phyloP scores from a whole-genome alignment of 139 green algal species.

The Pleodorina starrii region DNA sequence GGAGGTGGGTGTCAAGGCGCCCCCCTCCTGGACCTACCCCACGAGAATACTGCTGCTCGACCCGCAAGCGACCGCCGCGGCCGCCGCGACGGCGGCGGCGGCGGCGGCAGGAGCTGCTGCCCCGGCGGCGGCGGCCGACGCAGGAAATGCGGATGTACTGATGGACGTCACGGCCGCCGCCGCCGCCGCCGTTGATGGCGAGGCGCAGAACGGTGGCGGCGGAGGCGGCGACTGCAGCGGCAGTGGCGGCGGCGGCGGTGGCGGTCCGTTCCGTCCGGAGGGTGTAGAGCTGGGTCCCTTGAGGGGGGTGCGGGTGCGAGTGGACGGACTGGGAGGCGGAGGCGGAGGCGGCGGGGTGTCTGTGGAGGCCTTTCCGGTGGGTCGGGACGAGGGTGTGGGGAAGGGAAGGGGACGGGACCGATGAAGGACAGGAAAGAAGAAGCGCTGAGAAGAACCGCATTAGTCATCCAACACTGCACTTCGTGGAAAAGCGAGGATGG shows the following conservation, averaged over 20 bases:
- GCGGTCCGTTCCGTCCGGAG: neutral
- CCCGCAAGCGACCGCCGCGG: neutral
- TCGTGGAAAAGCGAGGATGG: too few relatives aligned
- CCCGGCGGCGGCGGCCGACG: constrained; percentile 8
- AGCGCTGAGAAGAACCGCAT: too few relatives aligned
- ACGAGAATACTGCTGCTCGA: constrained; percentile 34
- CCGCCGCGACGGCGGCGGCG: neutral
- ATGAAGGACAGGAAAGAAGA: too few relatives aligned
- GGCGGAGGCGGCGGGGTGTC: neutral
- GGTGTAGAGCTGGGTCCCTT: neutral
- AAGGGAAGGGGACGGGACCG: too few relatives aligned
- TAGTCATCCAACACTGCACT: too few relatives aligned
- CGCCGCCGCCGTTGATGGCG: neutral
- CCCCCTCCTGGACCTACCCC: constrained; percentile 27
- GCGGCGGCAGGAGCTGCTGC: neutral
- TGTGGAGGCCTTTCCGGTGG: constrained; percentile 66
- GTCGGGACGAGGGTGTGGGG: neutral
- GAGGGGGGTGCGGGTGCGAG: neutral
- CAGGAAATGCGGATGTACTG: too few relatives aligned
- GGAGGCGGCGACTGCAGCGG: neutral
- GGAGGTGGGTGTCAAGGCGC: constrained; percentile 10
- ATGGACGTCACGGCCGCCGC: neutral
- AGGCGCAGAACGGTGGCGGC: neutral
- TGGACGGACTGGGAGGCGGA: neutral
- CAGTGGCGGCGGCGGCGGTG: neutral